These are phyloP conservation scores for Fusarium setosum DNA, from an alignment of 2,329 filamentous ascomycete species.

Conservation along the genomic window DNA sequence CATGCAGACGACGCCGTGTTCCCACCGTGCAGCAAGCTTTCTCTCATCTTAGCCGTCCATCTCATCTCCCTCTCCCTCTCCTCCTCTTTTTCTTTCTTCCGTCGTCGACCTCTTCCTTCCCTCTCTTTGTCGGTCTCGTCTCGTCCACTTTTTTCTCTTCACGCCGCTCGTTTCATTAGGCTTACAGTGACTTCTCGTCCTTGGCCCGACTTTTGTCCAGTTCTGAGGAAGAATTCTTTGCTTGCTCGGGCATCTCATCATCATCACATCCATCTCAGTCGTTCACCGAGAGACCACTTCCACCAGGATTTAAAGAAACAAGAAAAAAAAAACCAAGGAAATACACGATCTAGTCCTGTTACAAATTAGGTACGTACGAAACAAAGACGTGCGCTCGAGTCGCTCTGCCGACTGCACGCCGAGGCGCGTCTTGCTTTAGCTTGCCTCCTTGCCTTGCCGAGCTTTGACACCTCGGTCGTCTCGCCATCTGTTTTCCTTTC, in stretches of 20 bases:
- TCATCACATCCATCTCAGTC: constrained; percentile 19
- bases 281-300: constrained; percentile 41
- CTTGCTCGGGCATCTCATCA: constrained; percentile 12
- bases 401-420: constrained; percentile 31
- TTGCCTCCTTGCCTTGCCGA: constrained; percentile 32
- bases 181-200: constrained; percentile 44
- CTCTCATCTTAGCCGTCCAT: constrained; percentile 43
- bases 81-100: constrained; percentile 38
- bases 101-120: constrained; percentile 39
- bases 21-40: constrained; percentile 33
- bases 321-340: constrained; percentile 29
- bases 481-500: constrained; percentile 31
- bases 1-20: constrained; percentile 37
- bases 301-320: constrained; percentile 22
- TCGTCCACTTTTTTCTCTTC: constrained; percentile 50
- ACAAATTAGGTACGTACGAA: constrained; percentile 40
- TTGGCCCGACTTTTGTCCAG: constrained; percentile 39
- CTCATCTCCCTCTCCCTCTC: constrained; percentile 40
- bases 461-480: constrained; percentile 16
- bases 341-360: constrained; percentile 29
- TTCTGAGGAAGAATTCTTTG: constrained; percentile 37
- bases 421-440: constrained; percentile 35
- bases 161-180: constrained; percentile 53
- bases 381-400: constrained; percentile 8
- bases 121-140: constrained; percentile 43